phyloP scores from a whole-genome alignment of 352 stramenopile species.

The Thalassiosira allenii region DNA sequence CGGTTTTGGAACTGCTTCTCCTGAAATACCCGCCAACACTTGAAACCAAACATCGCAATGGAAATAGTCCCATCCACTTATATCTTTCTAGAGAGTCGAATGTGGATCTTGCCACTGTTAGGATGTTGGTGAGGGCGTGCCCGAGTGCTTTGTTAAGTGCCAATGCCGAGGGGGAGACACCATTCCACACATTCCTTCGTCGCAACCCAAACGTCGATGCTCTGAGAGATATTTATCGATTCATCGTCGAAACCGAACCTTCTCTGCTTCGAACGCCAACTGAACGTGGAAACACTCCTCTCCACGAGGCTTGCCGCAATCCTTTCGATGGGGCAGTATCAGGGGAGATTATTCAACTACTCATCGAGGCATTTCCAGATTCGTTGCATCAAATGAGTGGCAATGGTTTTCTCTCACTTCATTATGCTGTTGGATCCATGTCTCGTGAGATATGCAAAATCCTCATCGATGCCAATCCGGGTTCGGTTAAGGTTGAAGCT shows the following conservation, averaged over 20 bases:
- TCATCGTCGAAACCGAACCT: neutral
- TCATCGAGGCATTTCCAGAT: neutral
- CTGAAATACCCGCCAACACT: neutral
- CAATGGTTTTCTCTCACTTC: conserved; percentile 10
- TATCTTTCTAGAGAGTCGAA: neutral
- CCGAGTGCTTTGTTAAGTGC: too few species aligned
- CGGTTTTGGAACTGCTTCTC: conserved; percentile 4
- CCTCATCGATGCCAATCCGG: neutral
- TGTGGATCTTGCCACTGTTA: too few species aligned
- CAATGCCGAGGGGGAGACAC: neutral
- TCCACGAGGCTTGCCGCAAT: neutral
- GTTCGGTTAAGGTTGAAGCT: neutral
- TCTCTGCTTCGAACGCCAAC: neutral
- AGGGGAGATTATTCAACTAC: conserved; percentile 8
- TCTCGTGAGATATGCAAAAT: conserved; percentile 8
- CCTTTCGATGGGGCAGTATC: neutral
- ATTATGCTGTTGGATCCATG: neutral
- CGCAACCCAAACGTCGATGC: neutral
- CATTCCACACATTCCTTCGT: neutral
- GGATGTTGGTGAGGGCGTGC: too few species aligned
- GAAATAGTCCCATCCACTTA: neutral
- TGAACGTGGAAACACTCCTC: neutral
- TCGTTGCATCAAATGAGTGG: neutral
- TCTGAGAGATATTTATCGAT: neutral
- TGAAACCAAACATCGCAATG: neutral